Base-by-base conservation (phyloP, 176 grass and related monocot genomes). In the Leersia perrieri region DNA sequence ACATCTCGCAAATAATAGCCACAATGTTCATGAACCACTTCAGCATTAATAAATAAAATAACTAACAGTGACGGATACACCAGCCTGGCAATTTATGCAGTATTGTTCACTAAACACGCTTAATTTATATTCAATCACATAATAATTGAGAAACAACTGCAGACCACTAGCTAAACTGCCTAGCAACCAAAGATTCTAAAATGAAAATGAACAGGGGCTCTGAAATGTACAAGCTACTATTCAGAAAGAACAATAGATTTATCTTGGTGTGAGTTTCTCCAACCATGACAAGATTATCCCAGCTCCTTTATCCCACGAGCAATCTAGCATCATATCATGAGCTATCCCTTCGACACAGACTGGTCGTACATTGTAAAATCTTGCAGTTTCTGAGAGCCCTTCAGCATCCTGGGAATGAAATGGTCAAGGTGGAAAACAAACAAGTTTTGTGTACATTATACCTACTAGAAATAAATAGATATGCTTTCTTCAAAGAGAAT, bases 251-350 rank as follows among this genome's bases (percentile, higher is more conserved):
- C 7, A 75, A 29, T 33, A 80, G 1, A 33, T 22, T 39, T 32
- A 41, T 88, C 53, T 65, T 70, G 44, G 58, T 41, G 25, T n/a
- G 28, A 84, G 34, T 81, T 87, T 79, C 84, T 81, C 82, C 75
- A 94, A 81, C 92, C 95, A 98, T 1, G 74, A 79, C 63, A 94
- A 72, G 65, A 98, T 80, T 63, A 86, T 79, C 66, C 87, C 83
- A 69, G 90, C 95, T 72, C 95, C 95, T 81, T 98, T 93, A 44
- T 91, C 83, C 95, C 92, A 93, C 0, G 68, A 88, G 86, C 80
- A 84, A 86, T 98, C 95, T 84, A 94, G 33, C 95, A 98, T 98
- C 77, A 98, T 88, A 79, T 98, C 95, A 72, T 98, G 92, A 23
- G 95, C 95, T 75, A 98, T 81, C 35, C 81, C 90, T 85, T 88